These are phyloP conservation scores for Candida multigemmis DNA, from an alignment of 805 yeast species.

Conservation along the genomic window DNA sequence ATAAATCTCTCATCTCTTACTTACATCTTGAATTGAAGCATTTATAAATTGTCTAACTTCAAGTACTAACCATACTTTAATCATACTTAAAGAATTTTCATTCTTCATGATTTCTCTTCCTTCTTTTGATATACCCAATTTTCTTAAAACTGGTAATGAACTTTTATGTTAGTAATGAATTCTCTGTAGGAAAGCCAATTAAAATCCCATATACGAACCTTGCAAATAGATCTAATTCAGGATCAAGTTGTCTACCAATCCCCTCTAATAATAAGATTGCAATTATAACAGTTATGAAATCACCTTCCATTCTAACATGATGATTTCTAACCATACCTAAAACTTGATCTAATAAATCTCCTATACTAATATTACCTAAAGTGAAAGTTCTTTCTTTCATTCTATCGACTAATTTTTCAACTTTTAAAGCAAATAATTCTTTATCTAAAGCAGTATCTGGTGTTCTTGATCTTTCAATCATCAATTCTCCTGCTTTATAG, in stretches of 20 bases:
- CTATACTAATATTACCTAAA: constrained; percentile 83
- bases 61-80: constrained; percentile 83
- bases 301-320: constrained; percentile 97
- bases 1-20: constrained; percentile 15
- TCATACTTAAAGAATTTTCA: constrained; percentile 65
- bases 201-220: constrained; percentile 65
- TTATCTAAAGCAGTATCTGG: constrained; percentile 85
- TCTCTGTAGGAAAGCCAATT: constrained; percentile 26
- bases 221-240: constrained; percentile 88
- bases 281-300: constrained; percentile 89
- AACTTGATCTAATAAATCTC: constrained; percentile 82
- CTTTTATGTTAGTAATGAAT: constrained; percentile 28
- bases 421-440: constrained; percentile 82
- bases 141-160: constrained; percentile 78
- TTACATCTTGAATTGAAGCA: constrained; percentile 72
- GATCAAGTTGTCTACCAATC: constrained; percentile 89
- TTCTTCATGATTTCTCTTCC: constrained; percentile 48
- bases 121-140: constrained; percentile 63
- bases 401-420: constrained; percentile 70
- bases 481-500: constrained; percentile 85
- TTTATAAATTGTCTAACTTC: constrained; percentile 82
- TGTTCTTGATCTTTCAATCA: constrained; percentile 91
- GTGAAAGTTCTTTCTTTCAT: constrained; percentile 87
- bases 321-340: constrained; percentile 85
- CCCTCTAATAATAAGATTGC: constrained; percentile 91